Conservation (phyloP, 2,329 filamentous ascomycete species). For the Claviceps quebecensis region DNA sequence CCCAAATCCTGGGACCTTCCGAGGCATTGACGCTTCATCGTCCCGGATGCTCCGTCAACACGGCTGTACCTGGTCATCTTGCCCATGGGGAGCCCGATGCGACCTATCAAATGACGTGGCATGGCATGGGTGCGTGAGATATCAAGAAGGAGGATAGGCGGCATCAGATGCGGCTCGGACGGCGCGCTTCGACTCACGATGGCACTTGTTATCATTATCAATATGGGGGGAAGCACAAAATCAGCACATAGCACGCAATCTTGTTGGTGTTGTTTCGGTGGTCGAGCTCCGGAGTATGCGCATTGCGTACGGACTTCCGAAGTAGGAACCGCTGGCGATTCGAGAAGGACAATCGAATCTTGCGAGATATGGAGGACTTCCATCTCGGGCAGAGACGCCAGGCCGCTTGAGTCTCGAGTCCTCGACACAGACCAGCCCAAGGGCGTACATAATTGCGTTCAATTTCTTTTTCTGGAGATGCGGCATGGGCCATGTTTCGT, state of each 20-base stretch:
- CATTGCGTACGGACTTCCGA: too few relatives aligned
- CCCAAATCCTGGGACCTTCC: background rate
- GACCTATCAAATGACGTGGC: background rate
- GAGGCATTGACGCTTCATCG: background rate
- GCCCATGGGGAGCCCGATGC: background rate
- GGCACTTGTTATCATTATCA: too few relatives aligned
- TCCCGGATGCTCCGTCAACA: background rate
- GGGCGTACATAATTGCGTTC: background rate
- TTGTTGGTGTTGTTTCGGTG: too few relatives aligned
- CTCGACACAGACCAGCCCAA: background rate
- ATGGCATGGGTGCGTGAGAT: background rate
- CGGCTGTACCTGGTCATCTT: background rate
- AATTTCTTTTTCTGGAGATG: background rate
- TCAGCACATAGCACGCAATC: too few relatives aligned
- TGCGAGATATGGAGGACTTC: background rate
- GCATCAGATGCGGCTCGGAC: too few relatives aligned
- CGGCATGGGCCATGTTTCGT: background rate
- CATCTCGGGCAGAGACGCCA: background rate
- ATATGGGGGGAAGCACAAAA: too few relatives aligned
- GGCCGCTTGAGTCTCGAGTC: too few relatives aligned
- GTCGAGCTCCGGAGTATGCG: too few relatives aligned
- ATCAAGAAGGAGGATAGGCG: background rate
- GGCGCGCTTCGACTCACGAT: too few relatives aligned
- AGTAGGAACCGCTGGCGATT: too few relatives aligned
- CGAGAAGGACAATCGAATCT: too few relatives aligned